Evolutionary conservation across 2,329 filamentous ascomycete genomes (phyloP).

Genomic region (Fulvia fulva): DNA sequence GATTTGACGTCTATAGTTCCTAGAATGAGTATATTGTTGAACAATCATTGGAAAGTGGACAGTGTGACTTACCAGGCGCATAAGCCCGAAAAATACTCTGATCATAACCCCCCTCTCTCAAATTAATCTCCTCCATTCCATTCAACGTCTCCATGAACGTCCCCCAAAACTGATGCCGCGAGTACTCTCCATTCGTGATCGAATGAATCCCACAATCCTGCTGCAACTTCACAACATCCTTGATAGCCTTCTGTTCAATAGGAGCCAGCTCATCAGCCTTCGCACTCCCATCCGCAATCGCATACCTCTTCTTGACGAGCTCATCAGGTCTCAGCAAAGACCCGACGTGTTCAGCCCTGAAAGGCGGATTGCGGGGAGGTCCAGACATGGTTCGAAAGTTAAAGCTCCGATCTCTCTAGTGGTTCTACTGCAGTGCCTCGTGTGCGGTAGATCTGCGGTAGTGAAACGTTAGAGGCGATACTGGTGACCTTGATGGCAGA

Average conservation of each 20-base stretch:
- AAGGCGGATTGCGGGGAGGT: slow-evolving; percentile 49
- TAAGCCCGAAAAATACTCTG: slow-evolving; percentile 54
- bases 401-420: not conserved
- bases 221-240: slow-evolving; percentile 32
- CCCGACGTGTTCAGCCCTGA: slow-evolving; percentile 68
- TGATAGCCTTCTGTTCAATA: slow-evolving; percentile 32
- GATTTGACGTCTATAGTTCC: slow-evolving; percentile 61
- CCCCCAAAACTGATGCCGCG: slow-evolving; percentile 31
- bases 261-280: slow-evolving; percentile 26
- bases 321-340: slow-evolving; percentile 63
- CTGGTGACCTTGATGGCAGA: not conserved
- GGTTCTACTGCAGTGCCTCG: not conserved
- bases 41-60: not conserved
- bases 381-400: slow-evolving; percentile 44
- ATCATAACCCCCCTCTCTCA: slow-evolving; percentile 33
- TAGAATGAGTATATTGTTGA: too few species aligned
- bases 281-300: slow-evolving; percentile 37
- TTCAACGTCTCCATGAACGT: slow-evolving; percentile 36
- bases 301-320: slow-evolving; percentile 56
- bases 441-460: too few species aligned
- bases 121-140: slow-evolving; percentile 49
- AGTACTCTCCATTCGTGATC: slow-evolving; percentile 34
- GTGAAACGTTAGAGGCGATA: not conserved
- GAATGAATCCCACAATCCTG: slow-evolving; percentile 32
- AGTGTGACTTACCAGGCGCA: slow-evolving; percentile 41